Evolutionary conservation across 2,329 filamentous ascomycete species (phyloP).

Genomic region (Diaporthe amygdali): DNA sequence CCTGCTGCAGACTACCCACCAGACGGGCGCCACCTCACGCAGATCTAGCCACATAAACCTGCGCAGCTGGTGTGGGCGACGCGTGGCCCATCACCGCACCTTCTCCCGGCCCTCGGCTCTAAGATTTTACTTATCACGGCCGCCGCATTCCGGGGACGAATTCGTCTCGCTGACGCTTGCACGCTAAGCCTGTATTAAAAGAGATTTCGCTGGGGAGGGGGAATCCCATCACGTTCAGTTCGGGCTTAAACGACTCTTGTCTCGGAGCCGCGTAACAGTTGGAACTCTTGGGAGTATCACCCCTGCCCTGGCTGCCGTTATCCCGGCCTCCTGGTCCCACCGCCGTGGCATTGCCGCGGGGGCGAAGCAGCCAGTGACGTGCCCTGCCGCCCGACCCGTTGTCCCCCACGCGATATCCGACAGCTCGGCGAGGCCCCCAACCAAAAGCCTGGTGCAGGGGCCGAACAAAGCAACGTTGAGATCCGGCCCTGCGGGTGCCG

Average conservation of each 20-base stretch:
- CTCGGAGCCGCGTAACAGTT: conserved; percentile 7
- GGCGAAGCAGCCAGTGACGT: neutral
- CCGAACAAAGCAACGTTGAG: neutral
- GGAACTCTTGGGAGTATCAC: neutral
- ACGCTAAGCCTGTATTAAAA: too few relatives aligned
- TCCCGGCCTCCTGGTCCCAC: neutral
- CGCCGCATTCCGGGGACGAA: neutral
- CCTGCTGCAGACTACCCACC: neutral
- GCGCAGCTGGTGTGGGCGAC: neutral
- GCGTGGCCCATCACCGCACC: neutral
- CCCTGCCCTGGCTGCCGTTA: neutral
- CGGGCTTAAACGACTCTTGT: neutral
- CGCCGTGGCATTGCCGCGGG: conserved; percentile 9
- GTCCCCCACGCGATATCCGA: conserved; percentile 3
- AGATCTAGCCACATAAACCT: neutral
- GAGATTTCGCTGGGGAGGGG: neutral
- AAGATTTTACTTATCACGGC: neutral
- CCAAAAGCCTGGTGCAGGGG: neutral
- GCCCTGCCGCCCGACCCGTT: neutral
- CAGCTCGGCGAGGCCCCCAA: neutral
- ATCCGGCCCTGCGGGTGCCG: neutral
- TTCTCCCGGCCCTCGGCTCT: neutral
- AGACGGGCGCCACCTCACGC: neutral
- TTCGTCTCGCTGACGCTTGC: neutral
- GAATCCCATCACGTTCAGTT: neutral